Conservation (phyloP, 768 basidiomycete species). For the Royoungia palumana region DNA sequence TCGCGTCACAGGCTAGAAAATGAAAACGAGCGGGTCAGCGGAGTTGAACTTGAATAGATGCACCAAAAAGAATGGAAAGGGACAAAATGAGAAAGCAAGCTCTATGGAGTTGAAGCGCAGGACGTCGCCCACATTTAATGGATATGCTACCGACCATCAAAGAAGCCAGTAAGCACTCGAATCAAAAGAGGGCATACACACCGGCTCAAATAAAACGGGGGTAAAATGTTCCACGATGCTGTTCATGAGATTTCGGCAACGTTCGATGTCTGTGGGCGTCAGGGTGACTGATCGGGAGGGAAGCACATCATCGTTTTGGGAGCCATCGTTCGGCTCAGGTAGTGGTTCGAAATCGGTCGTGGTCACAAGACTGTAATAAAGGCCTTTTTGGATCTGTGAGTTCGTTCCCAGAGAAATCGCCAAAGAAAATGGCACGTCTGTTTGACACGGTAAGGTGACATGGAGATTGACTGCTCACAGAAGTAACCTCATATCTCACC, state of each 20-base stretch:
- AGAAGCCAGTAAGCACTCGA: background rate
- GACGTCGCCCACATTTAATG: background rate
- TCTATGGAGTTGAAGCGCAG: too few species aligned
- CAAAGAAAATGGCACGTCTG: background rate
- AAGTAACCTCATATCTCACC: slow-evolving; percentile 41
- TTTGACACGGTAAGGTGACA: background rate
- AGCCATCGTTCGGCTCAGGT: slow-evolving; percentile 18
- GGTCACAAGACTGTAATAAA: slow-evolving; percentile 64
- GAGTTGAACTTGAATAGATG: background rate
- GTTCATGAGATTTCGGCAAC: slow-evolving; percentile 50
- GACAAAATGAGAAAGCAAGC: background rate
- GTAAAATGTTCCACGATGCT: slow-evolving; percentile 64
- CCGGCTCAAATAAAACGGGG: slow-evolving; percentile 67
- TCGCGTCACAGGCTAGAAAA: slow-evolving; percentile 44
- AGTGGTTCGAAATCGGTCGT: slow-evolving; percentile 53
- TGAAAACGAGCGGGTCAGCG: background rate
- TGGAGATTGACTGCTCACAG: slow-evolving; percentile 38
- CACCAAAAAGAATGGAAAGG: background rate
- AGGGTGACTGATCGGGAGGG: slow-evolving; percentile 12
- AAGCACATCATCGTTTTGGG: slow-evolving; percentile 1
- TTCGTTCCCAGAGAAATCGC: background rate
- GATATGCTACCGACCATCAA: background rate
- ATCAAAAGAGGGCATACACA: slow-evolving; percentile 9
- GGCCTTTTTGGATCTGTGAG: slow-evolving; percentile 53
- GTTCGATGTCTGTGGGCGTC: slow-evolving; percentile 34